phyloP scores from a whole-genome alignment of 2,329 filamentous ascomycete genomes.

The Pseudogymnoascus sp. region DNA sequence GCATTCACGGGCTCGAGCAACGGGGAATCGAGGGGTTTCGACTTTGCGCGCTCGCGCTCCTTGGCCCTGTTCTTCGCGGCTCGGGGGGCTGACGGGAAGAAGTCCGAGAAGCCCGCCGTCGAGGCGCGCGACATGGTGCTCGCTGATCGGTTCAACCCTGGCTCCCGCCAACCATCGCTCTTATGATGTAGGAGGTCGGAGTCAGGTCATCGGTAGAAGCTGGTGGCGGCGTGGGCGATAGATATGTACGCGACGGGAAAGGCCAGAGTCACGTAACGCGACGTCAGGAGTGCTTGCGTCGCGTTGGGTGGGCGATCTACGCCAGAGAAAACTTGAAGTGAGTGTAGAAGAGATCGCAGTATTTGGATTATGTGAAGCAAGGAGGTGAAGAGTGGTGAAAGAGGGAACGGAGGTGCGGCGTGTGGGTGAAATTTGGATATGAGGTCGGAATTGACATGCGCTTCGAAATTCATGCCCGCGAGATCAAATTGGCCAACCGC shows the following conservation, averaged over 20 bases:
- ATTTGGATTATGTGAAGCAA: background rate
- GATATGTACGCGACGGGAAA: background rate
- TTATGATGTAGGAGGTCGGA: constrained; percentile 1
- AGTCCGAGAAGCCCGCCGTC: constrained; percentile 73
- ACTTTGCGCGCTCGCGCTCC: constrained; percentile 53
- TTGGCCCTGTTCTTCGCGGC: constrained; percentile 46
- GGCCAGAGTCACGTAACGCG: constrained; percentile 6
- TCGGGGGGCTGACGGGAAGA: constrained; percentile 68
- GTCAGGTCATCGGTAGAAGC: background rate
- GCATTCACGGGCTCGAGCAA: constrained; percentile 26
- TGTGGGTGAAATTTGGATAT: background rate
- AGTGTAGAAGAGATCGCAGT: background rate
- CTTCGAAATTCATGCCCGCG: constrained; percentile 6
- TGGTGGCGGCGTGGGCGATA: background rate
- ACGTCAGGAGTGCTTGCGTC: background rate
- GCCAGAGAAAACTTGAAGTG: background rate
- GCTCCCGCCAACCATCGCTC: constrained; percentile 8
- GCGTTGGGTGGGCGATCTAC: constrained; percentile 4
- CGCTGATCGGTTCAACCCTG: constrained; percentile 6
- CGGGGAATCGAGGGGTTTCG: constrained; percentile 22
- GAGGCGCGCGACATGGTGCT: constrained; percentile 68
- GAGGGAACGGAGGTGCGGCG: background rate
- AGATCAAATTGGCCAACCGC: constrained; percentile 6
- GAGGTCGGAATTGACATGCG: constrained; percentile 3
- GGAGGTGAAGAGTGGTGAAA: background rate